Conservation (phyloP, 2,329 filamentous ascomycete species). For the Cladophialophora immunda region DNA sequence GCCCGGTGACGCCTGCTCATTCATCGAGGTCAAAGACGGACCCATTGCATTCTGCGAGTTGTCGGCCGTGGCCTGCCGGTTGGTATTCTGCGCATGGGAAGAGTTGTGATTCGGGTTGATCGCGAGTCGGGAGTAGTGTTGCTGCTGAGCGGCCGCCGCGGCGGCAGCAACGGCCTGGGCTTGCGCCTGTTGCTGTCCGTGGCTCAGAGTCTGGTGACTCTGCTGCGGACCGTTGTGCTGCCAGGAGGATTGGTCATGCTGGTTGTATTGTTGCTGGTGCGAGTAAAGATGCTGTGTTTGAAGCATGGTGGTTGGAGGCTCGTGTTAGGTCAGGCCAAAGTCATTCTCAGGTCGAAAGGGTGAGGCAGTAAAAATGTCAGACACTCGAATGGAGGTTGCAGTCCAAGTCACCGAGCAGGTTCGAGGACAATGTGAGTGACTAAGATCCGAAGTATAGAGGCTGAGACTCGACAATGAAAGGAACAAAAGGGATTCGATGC, state of each 20-base stretch:
- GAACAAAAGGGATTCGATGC: slow-evolving; percentile 20
- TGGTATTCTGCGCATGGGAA: slow-evolving; percentile 31
- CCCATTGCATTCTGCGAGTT: slow-evolving; percentile 31
- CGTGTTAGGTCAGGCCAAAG: slow-evolving; percentile 26
- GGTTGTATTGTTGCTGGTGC: slow-evolving; percentile 64
- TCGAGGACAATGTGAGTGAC: slow-evolving; percentile 16
- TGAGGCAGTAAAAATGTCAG: slow-evolving; percentile 14
- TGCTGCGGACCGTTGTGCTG: slow-evolving; percentile 53
- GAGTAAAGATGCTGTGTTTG: slow-evolving; percentile 69
- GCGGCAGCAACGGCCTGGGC: slow-evolving; percentile 55
- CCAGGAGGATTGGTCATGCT: slow-evolving; percentile 57
- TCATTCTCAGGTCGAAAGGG: slow-evolving; percentile 33
- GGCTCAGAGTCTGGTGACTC: slow-evolving; percentile 46
- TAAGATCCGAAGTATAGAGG: slow-evolving; percentile 20
- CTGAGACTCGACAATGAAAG: slow-evolving; percentile 20
- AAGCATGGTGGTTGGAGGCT: slow-evolving; percentile 44
- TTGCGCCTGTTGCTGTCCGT: slow-evolving; percentile 48
- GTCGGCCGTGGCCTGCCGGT: slow-evolving; percentile 37
- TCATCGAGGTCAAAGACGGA: slow-evolving; percentile 35
- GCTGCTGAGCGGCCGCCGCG: slow-evolving; percentile 54
- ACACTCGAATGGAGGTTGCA: slow-evolving; percentile 5
- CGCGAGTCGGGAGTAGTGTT: slow-evolving; percentile 77
- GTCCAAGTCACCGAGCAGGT: slow-evolving; percentile 1
- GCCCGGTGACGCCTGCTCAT: slow-evolving; percentile 42
- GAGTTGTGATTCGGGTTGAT: slow-evolving; percentile 66